Evolutionary conservation across 306 rosid species (phyloP), one percentile per base, ranked within the genome.

Genomic region (Spatholobus suberectus): DNA sequence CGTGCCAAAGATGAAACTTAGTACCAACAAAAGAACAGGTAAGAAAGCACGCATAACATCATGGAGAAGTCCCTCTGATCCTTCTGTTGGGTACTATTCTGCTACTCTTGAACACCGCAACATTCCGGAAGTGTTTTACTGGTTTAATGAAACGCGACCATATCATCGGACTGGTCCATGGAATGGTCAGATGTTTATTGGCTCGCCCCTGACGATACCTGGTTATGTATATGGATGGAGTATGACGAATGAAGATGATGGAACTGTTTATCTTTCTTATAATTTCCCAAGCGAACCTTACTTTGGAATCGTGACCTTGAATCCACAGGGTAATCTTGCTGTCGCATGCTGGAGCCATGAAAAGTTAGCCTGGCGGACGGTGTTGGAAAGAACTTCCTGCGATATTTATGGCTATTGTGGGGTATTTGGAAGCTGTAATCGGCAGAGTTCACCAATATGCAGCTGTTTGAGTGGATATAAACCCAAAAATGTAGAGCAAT

Each of bases 391-490:
- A 6, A 73, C 68, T 13, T 23, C 4, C 0, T 86, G 94, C 12
- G 79, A 83, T 35, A 5, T 2, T 8, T 65, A 65, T 65, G 46
- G 71, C 8, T n/a, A 35, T n/a, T 65, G 71, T 65, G 71, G 92
- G 5, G 43, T 46, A 8, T 78, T 44, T 78, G 73, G 86, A 47
- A 81, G 14, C 13, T 89, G 91, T 27, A 66, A 70, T 49, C 1
- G 5, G 0, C 10, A 14, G 27, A 37, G 1, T 0, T 18, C 71
- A 5, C 84, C 90, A 1, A 5, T 71, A 27, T 90, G 94, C 32
- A 73, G 52, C 12, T 90, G 92, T 43, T 76, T 87, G 61, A 70
- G 40, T n/a, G 92, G 92, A 54, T 90, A 66, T 70, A 24, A 8
- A 10, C 87, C 86, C 12, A 82, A 58, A 27, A 83, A 44, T 54